Evolutionary conservation across 2,329 filamentous ascomycete species (phyloP).

Genomic region (Aspergillaceae sp.): DNA sequence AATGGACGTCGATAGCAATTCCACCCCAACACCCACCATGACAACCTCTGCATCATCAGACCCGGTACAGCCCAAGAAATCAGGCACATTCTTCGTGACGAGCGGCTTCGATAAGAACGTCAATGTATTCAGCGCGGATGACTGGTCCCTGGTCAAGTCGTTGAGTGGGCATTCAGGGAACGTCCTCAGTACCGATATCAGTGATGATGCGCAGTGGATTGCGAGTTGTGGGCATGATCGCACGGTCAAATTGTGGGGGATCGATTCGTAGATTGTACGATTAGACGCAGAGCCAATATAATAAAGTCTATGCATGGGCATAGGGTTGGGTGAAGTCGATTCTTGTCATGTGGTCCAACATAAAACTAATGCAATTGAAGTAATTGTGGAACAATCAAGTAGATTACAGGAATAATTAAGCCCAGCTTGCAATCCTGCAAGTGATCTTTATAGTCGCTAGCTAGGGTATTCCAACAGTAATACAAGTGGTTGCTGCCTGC

Average conservation of each 20-base stretch:
- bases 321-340: too few species aligned
- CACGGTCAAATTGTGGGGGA: conserved; percentile 92
- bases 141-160: conserved; percentile 84
- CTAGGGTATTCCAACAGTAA: too few species aligned
- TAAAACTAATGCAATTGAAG: too few species aligned
- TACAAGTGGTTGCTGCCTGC: too few species aligned
- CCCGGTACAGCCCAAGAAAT: conserved; percentile 63
- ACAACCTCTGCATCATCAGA: conserved; percentile 11
- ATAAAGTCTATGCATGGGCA: too few species aligned
- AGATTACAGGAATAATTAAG: too few species aligned
- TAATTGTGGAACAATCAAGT: too few species aligned
- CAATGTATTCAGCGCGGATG: conserved; percentile 91
- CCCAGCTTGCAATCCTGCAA: too few species aligned
- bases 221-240: conserved; percentile 89
- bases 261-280: conserved; percentile 50
- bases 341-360: too few species aligned
- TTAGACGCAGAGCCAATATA: too few species aligned
- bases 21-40: conserved; percentile 5
- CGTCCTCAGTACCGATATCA: conserved; percentile 84
- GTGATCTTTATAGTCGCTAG: too few species aligned
- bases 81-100: conserved; percentile 83
- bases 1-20: conserved; percentile 23
- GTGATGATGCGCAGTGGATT: conserved; percentile 79
- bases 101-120: conserved; percentile 91
- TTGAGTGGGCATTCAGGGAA: conserved; percentile 86